phyloP scores from a whole-genome alignment of 2,329 filamentous ascomycete species.

The Botrytis galanthina region DNA sequence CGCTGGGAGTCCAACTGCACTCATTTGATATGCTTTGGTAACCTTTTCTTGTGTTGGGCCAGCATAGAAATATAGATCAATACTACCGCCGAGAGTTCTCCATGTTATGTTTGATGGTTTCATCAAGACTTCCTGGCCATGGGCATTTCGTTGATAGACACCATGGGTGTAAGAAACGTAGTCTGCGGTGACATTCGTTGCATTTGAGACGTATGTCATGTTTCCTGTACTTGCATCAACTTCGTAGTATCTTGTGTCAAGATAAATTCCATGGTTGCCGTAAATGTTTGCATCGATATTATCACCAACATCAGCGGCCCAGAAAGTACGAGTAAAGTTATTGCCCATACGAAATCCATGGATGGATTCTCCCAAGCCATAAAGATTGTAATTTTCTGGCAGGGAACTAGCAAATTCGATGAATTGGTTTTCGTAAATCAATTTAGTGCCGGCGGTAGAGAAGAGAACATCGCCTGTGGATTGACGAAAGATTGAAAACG shows the following conservation, averaged over 20 bases:
- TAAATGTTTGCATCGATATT: constrained; percentile 60
- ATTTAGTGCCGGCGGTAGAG: constrained; percentile 58
- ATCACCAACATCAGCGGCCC: constrained; percentile 66
- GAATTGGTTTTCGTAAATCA: constrained; percentile 77
- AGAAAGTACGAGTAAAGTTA: constrained; percentile 68
- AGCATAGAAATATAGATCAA: constrained; percentile 78
- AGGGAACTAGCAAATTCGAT: constrained; percentile 67
- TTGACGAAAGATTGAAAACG: constrained; percentile 61
- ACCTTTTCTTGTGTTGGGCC: constrained; percentile 68
- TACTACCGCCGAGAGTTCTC: constrained; percentile 70
- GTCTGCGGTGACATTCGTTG: constrained; percentile 49
- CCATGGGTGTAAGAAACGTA: constrained; percentile 72
- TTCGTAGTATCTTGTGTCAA: constrained; percentile 75
- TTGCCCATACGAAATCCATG: constrained; percentile 69
- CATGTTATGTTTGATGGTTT: constrained; percentile 64
- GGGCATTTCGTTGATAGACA: constrained; percentile 73
- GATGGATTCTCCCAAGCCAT: constrained; percentile 72
- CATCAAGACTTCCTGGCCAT: constrained; percentile 71
- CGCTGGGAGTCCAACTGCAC: constrained; percentile 66
- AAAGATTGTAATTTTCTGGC: constrained; percentile 71
- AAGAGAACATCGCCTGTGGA: constrained; percentile 65
- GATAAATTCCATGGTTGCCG: constrained; percentile 73
- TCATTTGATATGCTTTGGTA: constrained; percentile 67
- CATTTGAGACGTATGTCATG: constrained; percentile 53
- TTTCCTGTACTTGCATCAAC: constrained; percentile 47